Evolutionary conservation across 805 yeast species (phyloP), one percentile per base, ranked within the genome.

Genomic region (Saccharomycopsis sp.): DNA sequence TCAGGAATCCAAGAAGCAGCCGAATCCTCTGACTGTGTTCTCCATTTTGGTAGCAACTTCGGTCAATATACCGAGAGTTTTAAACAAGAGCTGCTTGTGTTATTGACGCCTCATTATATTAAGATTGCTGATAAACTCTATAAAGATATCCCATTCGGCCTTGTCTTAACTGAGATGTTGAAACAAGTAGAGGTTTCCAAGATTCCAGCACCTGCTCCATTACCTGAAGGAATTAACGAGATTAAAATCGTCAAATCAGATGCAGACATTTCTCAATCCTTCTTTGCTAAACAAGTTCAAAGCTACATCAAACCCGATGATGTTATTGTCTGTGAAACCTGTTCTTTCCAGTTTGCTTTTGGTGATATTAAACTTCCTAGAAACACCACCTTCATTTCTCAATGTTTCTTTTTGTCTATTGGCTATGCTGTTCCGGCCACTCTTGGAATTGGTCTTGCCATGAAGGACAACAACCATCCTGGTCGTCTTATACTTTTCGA

Each of bases 401-500:
- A 89, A 72, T 80, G 84, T 20, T 88, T 86, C 67, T 92, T 86
- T 68, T 81, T 91, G 5, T 89, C 96, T 1, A 92, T 92, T 65
- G 97, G 97, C 3, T 87, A 82, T 74, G 93, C 96, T 0, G 74
- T 92, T 25, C 97, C 97, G 1, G 87, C 92, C 9, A 79, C 94
- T 2, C 78, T 92, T 58, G 97, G 97, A 54, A 87, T 85, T 24
- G 84, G 89, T 19, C 73, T 88, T 57, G 97, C 93, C 0, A 74
- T 80, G 72, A 76, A 78, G 55, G 96, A 87, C 66, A 63, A 65
- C 12, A 65, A 66, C 47, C 67, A 67, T 42, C 55, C 66, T 2
- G 78, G 84, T 35, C 80, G 96, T 65, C 76, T 91, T 52, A 75
- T 89, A 20, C 74, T 91, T 23, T 73, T 89, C 17, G 91, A 88